Evolutionary conservation across 345 rosid genomes (phyloP).

Genomic region (Eucalyptus virginea): DNA sequence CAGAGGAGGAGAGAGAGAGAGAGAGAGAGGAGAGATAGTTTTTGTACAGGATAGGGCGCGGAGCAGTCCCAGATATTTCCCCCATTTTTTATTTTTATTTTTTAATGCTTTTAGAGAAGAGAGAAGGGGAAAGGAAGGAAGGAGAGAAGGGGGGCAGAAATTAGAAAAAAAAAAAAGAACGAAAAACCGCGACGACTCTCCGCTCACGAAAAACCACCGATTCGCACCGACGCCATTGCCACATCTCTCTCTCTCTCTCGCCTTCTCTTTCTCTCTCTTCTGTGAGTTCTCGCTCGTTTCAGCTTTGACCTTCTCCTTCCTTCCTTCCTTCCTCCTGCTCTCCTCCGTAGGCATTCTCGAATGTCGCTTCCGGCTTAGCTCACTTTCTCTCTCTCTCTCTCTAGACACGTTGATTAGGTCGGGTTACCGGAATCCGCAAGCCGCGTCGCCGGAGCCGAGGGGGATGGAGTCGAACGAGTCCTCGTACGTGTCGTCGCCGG

Average conservation of each 20-base stretch:
- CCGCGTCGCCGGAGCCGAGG: background rate
- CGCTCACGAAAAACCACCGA: background rate
- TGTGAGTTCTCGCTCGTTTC: background rate
- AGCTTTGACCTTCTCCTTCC: background rate
- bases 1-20: background rate
- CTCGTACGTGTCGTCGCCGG: conserved; percentile 73
- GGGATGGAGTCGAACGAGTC: conserved; percentile 87
- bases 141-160: background rate
- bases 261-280: background rate
- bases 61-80: background rate
- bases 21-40: background rate
- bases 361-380: background rate
- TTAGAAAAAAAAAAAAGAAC: background rate
- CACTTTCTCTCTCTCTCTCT: background rate
- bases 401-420: background rate
- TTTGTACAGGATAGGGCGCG: background rate
- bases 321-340: background rate
- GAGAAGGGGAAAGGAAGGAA: background rate
- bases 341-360: background rate
- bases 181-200: background rate
- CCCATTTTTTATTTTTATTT: background rate
- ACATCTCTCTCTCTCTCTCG: background rate
- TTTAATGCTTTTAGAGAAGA: background rate
- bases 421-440: background rate
- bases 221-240: background rate